Percentiles rank a stretch among this genome's conserved stretches.
Conservation (phyloP, 371 early-diverging fungal genomes). For the Lichtheimia corymbifera region DNA sequence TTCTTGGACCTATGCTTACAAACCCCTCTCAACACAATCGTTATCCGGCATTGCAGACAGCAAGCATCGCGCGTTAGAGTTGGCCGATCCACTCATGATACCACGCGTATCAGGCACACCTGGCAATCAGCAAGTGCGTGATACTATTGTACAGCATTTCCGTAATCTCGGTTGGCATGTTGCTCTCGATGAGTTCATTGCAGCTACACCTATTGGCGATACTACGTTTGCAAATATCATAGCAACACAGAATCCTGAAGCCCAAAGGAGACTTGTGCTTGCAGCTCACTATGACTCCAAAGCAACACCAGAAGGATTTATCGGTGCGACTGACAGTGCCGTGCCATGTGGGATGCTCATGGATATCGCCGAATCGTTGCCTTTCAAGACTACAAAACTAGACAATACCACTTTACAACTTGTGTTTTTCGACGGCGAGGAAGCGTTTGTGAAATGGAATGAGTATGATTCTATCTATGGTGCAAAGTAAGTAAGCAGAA, state of each 20-base stretch:
- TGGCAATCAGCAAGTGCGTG: conserved; percentile 67
- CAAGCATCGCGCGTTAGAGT: conserved; percentile 5
- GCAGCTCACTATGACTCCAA: conserved; percentile 95
- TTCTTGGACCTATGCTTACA: conserved; percentile 4
- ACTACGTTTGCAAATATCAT: conserved; percentile 85
- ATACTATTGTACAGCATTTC: conserved; percentile 68
- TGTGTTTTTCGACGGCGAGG: conserved; percentile 97
- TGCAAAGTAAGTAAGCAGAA: conserved; percentile 63
- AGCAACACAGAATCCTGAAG: conserved; percentile 79
- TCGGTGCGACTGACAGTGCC: conserved; percentile 87
- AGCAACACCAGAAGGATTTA: conserved; percentile 66
- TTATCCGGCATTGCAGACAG: conserved; percentile 14
- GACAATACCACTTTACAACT: conserved; percentile 72
- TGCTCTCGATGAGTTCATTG: conserved; percentile 78
- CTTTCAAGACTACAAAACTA: background rate
- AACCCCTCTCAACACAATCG: conserved; percentile 6
- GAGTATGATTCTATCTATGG: conserved; percentile 90
- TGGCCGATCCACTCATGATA: conserved; percentile 68
- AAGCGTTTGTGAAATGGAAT: conserved; percentile 85
- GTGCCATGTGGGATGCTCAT: conserved; percentile 88
- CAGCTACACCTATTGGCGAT: conserved; percentile 74
- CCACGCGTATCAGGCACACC: conserved; percentile 79
- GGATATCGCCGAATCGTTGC: conserved; percentile 68
- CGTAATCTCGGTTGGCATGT: conserved; percentile 71
- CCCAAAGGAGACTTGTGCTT: conserved; percentile 73